Conservation (phyloP, 2,329 filamentous ascomycete species). For the Talaromyces islandicus region DNA sequence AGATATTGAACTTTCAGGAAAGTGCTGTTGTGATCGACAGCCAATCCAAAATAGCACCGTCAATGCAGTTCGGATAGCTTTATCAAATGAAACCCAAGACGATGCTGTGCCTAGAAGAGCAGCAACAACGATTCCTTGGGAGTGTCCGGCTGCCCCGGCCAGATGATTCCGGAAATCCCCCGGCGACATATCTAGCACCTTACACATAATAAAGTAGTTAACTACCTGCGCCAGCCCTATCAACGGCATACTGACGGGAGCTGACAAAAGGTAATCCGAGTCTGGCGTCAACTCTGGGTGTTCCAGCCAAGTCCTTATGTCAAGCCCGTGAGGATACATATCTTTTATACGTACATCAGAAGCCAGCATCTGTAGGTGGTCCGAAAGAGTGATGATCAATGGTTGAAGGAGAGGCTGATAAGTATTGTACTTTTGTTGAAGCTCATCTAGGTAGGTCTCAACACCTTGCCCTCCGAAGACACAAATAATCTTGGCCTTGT, state of each 20-base stretch:
- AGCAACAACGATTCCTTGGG: conserved; percentile 90
- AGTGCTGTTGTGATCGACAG: conserved; percentile 91
- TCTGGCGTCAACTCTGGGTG: conserved; percentile 85
- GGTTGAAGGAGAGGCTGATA: conserved; percentile 88
- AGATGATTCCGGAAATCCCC: conserved; percentile 62
- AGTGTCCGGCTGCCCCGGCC: conserved; percentile 67
- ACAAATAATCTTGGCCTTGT: neutral
- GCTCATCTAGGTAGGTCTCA: conserved; percentile 97
- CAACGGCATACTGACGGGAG: conserved; percentile 89
- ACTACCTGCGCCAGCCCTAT: conserved; percentile 94
- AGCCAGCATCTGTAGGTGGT: conserved; percentile 78
- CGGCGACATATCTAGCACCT: conserved; percentile 80
- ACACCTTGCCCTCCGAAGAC: conserved; percentile 97
- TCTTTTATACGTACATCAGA: conserved; percentile 82
- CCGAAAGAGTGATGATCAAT: conserved; percentile 72
- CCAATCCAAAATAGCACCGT: conserved; percentile 99
- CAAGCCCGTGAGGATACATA: conserved; percentile 90
- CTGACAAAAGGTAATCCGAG: conserved; percentile 86
- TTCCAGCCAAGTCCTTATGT: conserved; percentile 89
- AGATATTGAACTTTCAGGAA: conserved; percentile 86
- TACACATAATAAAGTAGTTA: conserved; percentile 91
- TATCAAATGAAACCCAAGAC: conserved; percentile 86
- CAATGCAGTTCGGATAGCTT: conserved; percentile 70
- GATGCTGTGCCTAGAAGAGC: conserved; percentile 83
- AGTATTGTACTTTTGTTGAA: conserved; percentile 82